These are phyloP conservation scores for Phytopythium kandeliae DNA, from an alignment of 352 stramenopile genomes.

Conservation along the genomic window DNA sequence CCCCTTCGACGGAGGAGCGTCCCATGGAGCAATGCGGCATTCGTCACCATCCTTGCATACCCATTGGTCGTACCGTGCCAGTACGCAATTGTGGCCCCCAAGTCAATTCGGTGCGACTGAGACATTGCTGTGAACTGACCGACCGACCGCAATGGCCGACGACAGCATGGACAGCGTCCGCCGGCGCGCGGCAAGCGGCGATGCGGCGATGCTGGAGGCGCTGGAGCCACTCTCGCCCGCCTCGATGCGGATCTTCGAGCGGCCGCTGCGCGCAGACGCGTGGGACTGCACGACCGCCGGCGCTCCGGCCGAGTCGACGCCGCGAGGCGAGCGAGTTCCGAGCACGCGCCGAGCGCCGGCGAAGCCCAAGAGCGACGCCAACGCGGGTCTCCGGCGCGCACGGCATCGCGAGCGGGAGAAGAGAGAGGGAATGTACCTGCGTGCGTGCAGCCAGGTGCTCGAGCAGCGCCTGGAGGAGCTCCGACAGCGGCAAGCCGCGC, in stretches of 20 bases:
- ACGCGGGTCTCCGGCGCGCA: neutral
- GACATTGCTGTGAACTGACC: too few relatives aligned
- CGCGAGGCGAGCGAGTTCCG: neutral
- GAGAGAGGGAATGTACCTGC: conserved; percentile 4
- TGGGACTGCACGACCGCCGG: neutral
- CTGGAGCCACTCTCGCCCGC: conserved; percentile 1
- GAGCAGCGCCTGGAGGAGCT: conserved; percentile 1
- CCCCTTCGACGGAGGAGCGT: too few relatives aligned
- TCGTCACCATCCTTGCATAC: too few relatives aligned
- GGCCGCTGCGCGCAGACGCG: neutral
- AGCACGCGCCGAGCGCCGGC: neutral
- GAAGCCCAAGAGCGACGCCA: neutral
- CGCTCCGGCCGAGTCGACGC: too few relatives aligned
- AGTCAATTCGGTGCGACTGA: too few relatives aligned
- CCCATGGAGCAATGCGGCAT: too few relatives aligned
- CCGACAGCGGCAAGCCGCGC: neutral
- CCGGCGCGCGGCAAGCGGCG: too few relatives aligned
- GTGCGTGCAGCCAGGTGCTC: conserved; percentile 1
- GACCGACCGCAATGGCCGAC: neutral
- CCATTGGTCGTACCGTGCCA: too few relatives aligned
- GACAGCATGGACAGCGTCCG: neutral
- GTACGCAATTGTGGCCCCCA: too few relatives aligned
- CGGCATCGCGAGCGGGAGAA: conserved; percentile 4
- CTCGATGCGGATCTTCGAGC: neutral
- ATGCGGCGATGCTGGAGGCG: neutral